Evolutionary conservation across 352 stramenopile genomes (phyloP).

Genomic region (Pythium chondricola): DNA sequence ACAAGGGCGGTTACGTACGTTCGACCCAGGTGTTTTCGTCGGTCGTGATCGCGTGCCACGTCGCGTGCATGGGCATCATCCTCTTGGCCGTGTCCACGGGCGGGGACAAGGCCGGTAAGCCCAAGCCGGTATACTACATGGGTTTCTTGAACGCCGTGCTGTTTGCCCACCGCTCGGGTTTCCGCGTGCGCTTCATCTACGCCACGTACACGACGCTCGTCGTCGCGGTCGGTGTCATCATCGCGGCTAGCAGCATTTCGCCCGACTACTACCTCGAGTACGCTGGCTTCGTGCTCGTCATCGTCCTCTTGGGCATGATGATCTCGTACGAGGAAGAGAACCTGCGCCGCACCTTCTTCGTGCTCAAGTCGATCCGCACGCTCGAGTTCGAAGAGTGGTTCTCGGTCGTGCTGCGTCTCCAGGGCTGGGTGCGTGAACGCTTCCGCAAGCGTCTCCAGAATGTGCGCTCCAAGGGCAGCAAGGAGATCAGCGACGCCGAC

Average conservation of each 20-base stretch:
- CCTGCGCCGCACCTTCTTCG: conserved; percentile 70
- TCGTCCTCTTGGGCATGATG: conserved; percentile 78
- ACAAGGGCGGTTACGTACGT: conserved; percentile 75
- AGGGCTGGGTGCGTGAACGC: conserved; percentile 63
- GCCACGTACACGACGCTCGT: conserved; percentile 65
- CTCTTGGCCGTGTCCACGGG: conserved; percentile 55
- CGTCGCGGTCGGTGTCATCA: conserved; percentile 55
- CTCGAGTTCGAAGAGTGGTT: conserved; percentile 84
- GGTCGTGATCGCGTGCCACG: conserved; percentile 60
- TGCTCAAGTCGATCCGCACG: conserved; percentile 75
- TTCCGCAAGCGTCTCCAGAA: conserved; percentile 52
- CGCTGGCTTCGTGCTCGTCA: conserved; percentile 53
- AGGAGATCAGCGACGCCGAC: conserved; percentile 24
- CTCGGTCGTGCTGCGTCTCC: conserved; percentile 59
- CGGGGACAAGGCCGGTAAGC: conserved; percentile 27
- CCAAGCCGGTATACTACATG: conserved; percentile 80
- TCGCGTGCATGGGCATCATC: conserved; percentile 66
- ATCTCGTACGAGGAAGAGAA: conserved; percentile 80
- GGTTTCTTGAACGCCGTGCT: conserved; percentile 77
- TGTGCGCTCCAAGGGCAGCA: conserved; percentile 45
- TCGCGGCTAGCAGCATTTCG: conserved; percentile 44
- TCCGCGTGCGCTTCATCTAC: conserved; percentile 77
- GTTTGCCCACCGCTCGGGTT: conserved; percentile 69
- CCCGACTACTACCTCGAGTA: conserved; percentile 67
- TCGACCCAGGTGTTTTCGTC: conserved; percentile 74